A percentile compares a stretch with the other conserved stretches of the same genome.
phyloP scores from a whole-genome alignment of 257 asterid genomes.

The Salvia splendens region DNA sequence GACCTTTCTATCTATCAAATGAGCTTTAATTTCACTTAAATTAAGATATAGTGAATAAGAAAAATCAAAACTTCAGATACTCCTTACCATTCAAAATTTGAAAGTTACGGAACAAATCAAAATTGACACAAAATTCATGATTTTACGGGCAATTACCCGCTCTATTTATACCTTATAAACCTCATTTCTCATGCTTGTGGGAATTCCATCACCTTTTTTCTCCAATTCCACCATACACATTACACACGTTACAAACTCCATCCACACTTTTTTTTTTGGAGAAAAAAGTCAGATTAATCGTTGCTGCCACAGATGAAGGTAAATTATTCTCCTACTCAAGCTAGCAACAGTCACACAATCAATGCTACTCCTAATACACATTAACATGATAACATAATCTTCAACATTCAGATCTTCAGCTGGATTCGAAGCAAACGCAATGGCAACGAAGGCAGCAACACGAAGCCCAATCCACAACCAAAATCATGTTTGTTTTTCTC shows the following conservation, averaged over 20 bases:
- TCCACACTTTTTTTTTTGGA: neutral
- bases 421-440: constrained; percentile 65
- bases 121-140: too few relatives aligned
- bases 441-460: constrained; percentile 36
- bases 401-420: constrained; percentile 57
- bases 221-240: neutral
- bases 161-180: constrained; percentile 36
- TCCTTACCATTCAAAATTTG: too few relatives aligned
- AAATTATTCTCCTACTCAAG: neutral
- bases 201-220: constrained; percentile 29
- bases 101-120: too few relatives aligned
- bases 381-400: neutral
- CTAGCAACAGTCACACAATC: neutral
- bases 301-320: constrained; percentile 56
- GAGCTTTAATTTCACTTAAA: too few relatives aligned
- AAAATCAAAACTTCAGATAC: too few relatives aligned
- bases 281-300: too few relatives aligned
- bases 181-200: constrained; percentile 39
- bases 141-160: too few relatives aligned
- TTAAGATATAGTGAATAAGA: too few relatives aligned
- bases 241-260: neutral
- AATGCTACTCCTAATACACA: too few relatives aligned
- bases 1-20: too few relatives aligned
- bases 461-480: constrained; percentile 33
- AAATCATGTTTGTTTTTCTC: constrained; percentile 44